Base-by-base conservation (phyloP, 805 yeast genomes). In the Zygotorulaspora chibaensis region DNA sequence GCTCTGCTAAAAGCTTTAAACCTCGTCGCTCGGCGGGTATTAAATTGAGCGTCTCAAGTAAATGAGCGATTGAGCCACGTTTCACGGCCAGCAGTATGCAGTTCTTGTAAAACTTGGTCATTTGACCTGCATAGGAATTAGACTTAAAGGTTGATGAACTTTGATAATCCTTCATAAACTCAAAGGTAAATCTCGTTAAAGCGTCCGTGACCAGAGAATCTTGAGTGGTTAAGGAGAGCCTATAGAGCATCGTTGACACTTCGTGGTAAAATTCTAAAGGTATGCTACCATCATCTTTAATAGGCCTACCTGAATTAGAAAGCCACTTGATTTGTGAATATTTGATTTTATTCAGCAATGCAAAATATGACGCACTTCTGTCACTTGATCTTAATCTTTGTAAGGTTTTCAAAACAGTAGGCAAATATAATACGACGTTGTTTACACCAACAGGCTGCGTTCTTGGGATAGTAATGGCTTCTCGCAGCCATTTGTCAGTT, bases 191-290 rank as follows among this genome's bases (percentile, higher is more conserved):
- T 35, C 50, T 56, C 2, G 63, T 50, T 25, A 62, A 31, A 20
- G 51, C 47, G 26, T 35, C n/a, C 12, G 43, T 39, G 31, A 50
- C 53, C 4, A 29, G 38, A 9, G 30, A 15, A 33, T 16, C n/a
- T 26, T 40, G 28, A 30, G 46, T 23, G 16, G 30, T 46, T 9
- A 50, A 35, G 11, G 60, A 44, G 39, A 50, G 35, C 15, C 48
- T 52, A 40, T 52, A 48, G 11, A 61, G 43, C 66, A 60, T 59
- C 15, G 44, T 50, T 13, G 61, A 51, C 2, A 60, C 33, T 42
- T 59, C 63, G 43, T 57, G 50, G 39, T 53, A 60, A 27, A 62
- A 51, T 44, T 59, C 65, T 10, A 51, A 40, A 7, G 67, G 67
- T 6, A 51, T 13, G 3, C 38, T 34, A 16, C 33, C 34, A 7